A percentile compares a stretch with the other conserved stretches of the same genome.
Conservation (phyloP, 1,284 basidiomycete species). For the Leccinum subrobustum region DNA sequence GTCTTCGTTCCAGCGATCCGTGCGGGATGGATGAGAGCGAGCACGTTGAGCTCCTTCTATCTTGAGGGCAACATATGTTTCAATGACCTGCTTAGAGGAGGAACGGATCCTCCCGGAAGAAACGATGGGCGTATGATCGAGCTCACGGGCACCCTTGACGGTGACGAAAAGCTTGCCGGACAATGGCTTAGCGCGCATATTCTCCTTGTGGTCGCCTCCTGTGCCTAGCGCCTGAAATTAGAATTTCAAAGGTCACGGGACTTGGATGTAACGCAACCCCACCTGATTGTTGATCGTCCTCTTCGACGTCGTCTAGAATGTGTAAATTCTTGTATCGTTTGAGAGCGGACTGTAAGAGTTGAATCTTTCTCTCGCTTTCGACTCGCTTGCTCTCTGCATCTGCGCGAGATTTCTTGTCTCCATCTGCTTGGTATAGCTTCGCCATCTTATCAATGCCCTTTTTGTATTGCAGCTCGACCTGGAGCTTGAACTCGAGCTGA, state of each 20-base stretch:
- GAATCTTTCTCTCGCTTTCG: slow-evolving; percentile 96
- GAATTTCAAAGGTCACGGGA: slow-evolving; percentile 1
- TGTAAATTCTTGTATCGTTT: slow-evolving; percentile 97
- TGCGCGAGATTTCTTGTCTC: slow-evolving; percentile 88
- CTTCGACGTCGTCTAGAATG: slow-evolving; percentile 86
- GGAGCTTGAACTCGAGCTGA: slow-evolving; percentile 98
- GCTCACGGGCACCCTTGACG: slow-evolving; percentile 86
- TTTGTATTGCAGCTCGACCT: slow-evolving; percentile 98
- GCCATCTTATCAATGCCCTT: slow-evolving; percentile 99
- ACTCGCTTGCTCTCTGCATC: slow-evolving; percentile 94
- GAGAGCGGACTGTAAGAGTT: slow-evolving; percentile 87
- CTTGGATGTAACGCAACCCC: slow-evolving; percentile 19
- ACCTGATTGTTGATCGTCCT: slow-evolving; percentile 65
- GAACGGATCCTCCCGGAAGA: slow-evolving; percentile 61
- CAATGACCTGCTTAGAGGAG: slow-evolving; percentile 75
- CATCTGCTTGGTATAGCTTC: slow-evolving; percentile 90
- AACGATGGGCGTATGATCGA: slow-evolving; percentile 87
- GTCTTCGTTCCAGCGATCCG: slow-evolving; percentile 96
- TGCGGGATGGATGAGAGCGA: slow-evolving; percentile 89
- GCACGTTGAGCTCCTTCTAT: slow-evolving; percentile 95
- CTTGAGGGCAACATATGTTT: slow-evolving; percentile 93
- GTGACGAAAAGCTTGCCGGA: slow-evolving; percentile 93
- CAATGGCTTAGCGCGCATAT: slow-evolving; percentile 86
- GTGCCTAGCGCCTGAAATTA: slow-evolving; percentile 48
- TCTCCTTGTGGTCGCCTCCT: slow-evolving; percentile 89